A percentile compares a stretch with the other conserved stretches of the same genome.
phyloP scores from a whole-genome alignment of 345 rosid species.

The Pelargonium nanum region DNA sequence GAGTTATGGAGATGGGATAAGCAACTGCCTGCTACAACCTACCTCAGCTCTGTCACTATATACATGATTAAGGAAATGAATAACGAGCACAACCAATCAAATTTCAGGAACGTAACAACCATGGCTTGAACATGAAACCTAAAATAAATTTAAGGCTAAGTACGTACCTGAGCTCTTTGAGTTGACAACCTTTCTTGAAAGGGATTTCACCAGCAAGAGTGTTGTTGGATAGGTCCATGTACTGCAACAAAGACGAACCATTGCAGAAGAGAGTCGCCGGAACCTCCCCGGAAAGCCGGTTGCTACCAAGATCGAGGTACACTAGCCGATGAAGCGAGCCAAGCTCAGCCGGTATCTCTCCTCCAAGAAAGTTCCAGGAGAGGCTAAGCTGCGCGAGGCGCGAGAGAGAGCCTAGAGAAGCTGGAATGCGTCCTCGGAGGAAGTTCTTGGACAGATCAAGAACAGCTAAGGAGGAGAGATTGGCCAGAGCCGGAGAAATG shows the following conservation, averaged over 20 bases:
- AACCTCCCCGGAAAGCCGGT: constrained; percentile 43
- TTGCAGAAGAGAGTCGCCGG: constrained; percentile 60
- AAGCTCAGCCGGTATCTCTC: constrained; percentile 47
- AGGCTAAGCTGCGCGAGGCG: constrained; percentile 48
- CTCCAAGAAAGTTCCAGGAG: constrained; percentile 58
- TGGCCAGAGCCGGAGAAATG: constrained; percentile 51
- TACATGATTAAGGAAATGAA: too few species aligned
- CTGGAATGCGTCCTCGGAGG: constrained; percentile 53
- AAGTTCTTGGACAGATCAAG: constrained; percentile 74
- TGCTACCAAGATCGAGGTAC: constrained; percentile 55
- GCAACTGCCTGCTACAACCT: too few species aligned
- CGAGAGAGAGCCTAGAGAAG: constrained; percentile 41
- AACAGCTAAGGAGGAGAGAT: constrained; percentile 49
- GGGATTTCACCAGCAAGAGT: constrained; percentile 58
- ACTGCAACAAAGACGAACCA: constrained; percentile 37
- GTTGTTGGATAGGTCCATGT: constrained; percentile 77
- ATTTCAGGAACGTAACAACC: too few species aligned
- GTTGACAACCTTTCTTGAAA: constrained; percentile 33
- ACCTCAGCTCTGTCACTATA: too few species aligned
- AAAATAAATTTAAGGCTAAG: too few species aligned
- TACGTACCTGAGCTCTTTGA: constrained; percentile 26
- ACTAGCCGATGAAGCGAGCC: constrained; percentile 36
- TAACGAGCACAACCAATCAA: too few species aligned
- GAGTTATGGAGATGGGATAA: too few species aligned
- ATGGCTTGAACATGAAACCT: too few species aligned